These are phyloP conservation scores for Roridomyces roridus DNA, from an alignment of 768 basidiomycete species.

Conservation along the genomic window DNA sequence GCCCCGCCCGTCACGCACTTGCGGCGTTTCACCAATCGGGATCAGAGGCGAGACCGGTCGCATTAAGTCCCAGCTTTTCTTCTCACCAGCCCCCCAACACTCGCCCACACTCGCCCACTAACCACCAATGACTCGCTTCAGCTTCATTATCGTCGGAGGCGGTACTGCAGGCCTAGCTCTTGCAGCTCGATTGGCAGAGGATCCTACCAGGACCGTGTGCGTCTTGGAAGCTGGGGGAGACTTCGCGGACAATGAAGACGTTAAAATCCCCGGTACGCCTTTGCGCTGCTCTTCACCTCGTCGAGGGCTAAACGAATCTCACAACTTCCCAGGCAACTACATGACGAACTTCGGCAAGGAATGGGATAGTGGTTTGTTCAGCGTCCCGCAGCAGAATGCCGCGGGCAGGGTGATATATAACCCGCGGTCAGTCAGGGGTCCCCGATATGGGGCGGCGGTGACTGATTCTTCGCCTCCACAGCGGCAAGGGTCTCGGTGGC, in stretches of 20 bases:
- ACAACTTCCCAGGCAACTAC: slow-evolving; percentile 3
- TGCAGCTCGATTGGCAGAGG: slow-evolving; percentile 43
- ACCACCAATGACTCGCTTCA: too few species aligned
- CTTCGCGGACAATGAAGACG: slow-evolving; percentile 7
- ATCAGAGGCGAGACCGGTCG: too few species aligned
- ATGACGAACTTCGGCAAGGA: slow-evolving; percentile 7
- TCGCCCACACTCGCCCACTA: too few species aligned
- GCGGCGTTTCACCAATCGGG: too few species aligned
- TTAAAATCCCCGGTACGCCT: slow-evolving; percentile 1
- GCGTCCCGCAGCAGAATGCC: not conserved
- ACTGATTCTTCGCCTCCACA: not conserved
- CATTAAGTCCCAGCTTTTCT: too few species aligned
- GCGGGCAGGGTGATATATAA: not conserved
- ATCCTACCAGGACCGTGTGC: slow-evolving; percentile 38
- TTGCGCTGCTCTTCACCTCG: not conserved
- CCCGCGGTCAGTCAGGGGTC: not conserved
- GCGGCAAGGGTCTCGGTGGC: slow-evolving; percentile 5
- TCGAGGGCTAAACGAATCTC: not conserved
- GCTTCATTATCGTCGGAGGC: slow-evolving; percentile 21
- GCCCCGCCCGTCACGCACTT: too few species aligned
- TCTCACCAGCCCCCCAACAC: too few species aligned
- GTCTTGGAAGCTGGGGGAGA: slow-evolving; percentile 37
- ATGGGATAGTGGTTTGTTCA: slow-evolving; percentile 5
- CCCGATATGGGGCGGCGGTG: not conserved
- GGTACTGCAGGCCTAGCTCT: slow-evolving; percentile 42